Evolutionary conservation across 148 eudicot species (phyloP), one percentile per base, ranked within the genome.

Genomic region (Silene latifolia): DNA sequence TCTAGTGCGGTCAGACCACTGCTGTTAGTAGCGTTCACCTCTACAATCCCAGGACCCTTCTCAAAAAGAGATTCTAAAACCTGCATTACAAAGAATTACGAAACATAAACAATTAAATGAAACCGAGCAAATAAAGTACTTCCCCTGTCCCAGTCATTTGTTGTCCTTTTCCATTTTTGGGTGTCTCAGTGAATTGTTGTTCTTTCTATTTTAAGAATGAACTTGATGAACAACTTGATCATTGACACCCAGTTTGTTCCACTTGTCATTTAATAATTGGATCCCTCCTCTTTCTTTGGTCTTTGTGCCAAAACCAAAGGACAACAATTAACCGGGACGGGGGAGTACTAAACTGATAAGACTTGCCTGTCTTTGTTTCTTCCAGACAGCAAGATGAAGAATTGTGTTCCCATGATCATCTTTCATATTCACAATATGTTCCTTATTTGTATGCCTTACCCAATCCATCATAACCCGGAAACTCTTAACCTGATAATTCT

Each of bases 361-460:
- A 80, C 84, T 82, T 82, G 74, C 93, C 86, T 87, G 89, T 56
- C 80, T 78, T 58, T 83, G 85, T 76, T 88, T 90, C 73, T 63
- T 83, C 76, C 82, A 83, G 29, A 80, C 76, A 0, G 94, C 91
- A 27, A 90, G 84, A 62, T 85, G 89, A 73, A 86, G 35, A 61
- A 81, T 66, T 1, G 89, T 88, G 67, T 85, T 82, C 0, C 85
- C 87, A 53, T 76, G 77, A 35, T 67, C 71, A 76, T 90, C 87
- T 69, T 76, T 82, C 56, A n/a, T 47, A 70, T 85, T 86, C 72
- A 86, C 8, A 4, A 85, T 58, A 17, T 29, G 74, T 62, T 82
- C 85, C 78, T 85, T 85, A 13, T 71, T 54, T 53, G 35, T 64
- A 51, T 48, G 20, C 74, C 71, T 80, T 11, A 80, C 23, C 80